Conservation (phyloP, 2,329 filamentous ascomycete species). For the Aspergillus melleus region DNA sequence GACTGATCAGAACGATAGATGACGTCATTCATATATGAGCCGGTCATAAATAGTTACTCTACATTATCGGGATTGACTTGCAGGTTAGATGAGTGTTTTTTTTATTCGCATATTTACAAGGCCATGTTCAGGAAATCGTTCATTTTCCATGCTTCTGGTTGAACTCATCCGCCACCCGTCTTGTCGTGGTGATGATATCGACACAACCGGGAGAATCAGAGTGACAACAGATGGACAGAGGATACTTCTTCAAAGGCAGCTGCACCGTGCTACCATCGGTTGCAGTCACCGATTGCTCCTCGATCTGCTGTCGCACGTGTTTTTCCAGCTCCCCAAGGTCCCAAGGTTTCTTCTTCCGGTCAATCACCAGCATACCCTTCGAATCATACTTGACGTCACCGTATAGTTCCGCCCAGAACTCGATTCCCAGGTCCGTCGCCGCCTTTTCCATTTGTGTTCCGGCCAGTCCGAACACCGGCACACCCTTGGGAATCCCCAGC, state of each 20-base stretch:
- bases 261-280: constrained; percentile 42
- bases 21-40: too few species aligned
- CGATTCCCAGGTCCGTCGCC: constrained; percentile 53
- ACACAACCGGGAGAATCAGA: constrained; percentile 49
- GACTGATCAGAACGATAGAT: too few species aligned
- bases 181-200: constrained; percentile 45
- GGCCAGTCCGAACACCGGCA: constrained; percentile 55
- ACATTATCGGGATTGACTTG: too few species aligned
- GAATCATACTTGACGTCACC: constrained; percentile 58
- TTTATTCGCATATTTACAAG: not conserved
- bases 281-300: constrained; percentile 43
- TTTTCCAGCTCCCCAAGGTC: constrained; percentile 40
- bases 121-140: not conserved
- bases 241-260: constrained; percentile 44
- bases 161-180: constrained; percentile 43
- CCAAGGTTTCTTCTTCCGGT: constrained; percentile 59
- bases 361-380: constrained; percentile 55
- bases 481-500: constrained; percentile 52
- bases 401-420: constrained; percentile 57
- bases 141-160: constrained; percentile 34
- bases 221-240: constrained; percentile 48
- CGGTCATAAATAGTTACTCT: too few species aligned
- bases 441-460: constrained; percentile 57
- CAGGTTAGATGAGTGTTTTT: not conserved
- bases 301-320: constrained; percentile 45